Conservation (phyloP, 164 flowering plant genomes). For the Aristolochia californica region DNA sequence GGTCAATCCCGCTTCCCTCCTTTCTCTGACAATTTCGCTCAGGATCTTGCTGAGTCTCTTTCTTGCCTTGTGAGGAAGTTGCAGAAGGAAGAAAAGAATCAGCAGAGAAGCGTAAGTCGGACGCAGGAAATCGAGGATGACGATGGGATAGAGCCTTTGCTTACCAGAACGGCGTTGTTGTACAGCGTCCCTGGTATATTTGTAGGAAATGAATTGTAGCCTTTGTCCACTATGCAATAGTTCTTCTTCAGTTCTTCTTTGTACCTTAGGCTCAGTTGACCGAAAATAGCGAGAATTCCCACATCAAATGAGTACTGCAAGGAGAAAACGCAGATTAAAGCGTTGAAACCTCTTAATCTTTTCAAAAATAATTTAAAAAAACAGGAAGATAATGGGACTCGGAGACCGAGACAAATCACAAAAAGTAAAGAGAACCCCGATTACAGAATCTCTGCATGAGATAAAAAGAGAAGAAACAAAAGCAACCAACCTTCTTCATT, state of each 20-base stretch:
- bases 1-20: constrained; percentile 34
- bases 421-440: neutral
- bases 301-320: constrained; percentile 64
- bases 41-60: constrained; percentile 45
- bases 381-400: neutral
- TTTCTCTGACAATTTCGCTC: constrained; percentile 37
- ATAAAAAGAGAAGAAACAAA: constrained; percentile 6
- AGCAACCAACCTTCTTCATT: constrained; percentile 78
- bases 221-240: constrained; percentile 51
- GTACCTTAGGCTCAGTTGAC: constrained; percentile 26
- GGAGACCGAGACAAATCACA: constrained; percentile 1
- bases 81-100: neutral
- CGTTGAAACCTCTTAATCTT: no score
- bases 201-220: constrained; percentile 71
- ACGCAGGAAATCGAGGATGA: no score
- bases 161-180: constrained; percentile 48
- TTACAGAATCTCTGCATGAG: neutral
- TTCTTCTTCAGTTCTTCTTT: constrained; percentile 46
- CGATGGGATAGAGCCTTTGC: no score
- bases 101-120: no score
- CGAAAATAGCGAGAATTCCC: constrained; percentile 51
- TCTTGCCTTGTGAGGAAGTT: constrained; percentile 46
- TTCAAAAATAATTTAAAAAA: constrained; percentile 4
- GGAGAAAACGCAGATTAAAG: no score
- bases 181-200: constrained; percentile 61